phyloP scores from a whole-genome alignment of 163 green algal species.

The Prototheca stagnorum region DNA sequence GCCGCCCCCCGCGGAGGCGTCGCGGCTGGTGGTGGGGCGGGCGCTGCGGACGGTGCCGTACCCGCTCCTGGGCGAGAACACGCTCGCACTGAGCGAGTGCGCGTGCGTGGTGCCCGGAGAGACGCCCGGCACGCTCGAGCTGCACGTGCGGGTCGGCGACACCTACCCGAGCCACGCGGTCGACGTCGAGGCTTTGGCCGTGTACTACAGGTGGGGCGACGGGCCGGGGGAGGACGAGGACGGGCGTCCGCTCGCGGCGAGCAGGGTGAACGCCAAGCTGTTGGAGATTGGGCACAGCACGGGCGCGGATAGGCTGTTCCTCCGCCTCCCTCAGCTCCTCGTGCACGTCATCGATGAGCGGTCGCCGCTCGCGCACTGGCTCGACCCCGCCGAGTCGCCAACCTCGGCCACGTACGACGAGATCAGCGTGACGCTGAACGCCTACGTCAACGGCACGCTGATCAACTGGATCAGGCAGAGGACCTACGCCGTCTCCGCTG shows the following conservation, averaged over 20 bases:
- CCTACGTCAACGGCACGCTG: not conserved
- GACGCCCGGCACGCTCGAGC: slow-evolving; percentile 10
- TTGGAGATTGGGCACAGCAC: slow-evolving; percentile 16
- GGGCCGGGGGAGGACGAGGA: too few species aligned
- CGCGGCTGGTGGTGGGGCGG: slow-evolving; percentile 22
- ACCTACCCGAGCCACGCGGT: slow-evolving; percentile 54
- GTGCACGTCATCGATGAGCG: slow-evolving; percentile 38
- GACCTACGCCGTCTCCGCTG: slow-evolving; percentile 36
- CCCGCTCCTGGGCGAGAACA: slow-evolving; percentile 55
- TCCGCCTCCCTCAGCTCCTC: slow-evolving; percentile 48
- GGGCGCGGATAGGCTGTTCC: slow-evolving; percentile 22
- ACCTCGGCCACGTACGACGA: slow-evolving; percentile 52
- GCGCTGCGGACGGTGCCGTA: slow-evolving; percentile 32
- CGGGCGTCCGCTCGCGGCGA: too few species aligned
- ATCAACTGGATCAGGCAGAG: slow-evolving; percentile 35
- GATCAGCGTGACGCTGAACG: slow-evolving; percentile 35
- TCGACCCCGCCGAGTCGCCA: slow-evolving; percentile 17
- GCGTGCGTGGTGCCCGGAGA: slow-evolving; percentile 18
- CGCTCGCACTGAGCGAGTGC: slow-evolving; percentile 46
- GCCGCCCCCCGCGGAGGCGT: slow-evolving; percentile 13
- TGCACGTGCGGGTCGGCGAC: slow-evolving; percentile 39
- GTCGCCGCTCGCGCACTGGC: slow-evolving; percentile 51
- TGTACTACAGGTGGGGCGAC: too few species aligned
- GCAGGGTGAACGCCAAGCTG: too few species aligned
- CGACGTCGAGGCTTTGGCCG: slow-evolving; percentile 29